Evolutionary conservation across 495 filamentous ascomycete genomes (phyloP).

Genomic region (Coniosporium apollinis): DNA sequence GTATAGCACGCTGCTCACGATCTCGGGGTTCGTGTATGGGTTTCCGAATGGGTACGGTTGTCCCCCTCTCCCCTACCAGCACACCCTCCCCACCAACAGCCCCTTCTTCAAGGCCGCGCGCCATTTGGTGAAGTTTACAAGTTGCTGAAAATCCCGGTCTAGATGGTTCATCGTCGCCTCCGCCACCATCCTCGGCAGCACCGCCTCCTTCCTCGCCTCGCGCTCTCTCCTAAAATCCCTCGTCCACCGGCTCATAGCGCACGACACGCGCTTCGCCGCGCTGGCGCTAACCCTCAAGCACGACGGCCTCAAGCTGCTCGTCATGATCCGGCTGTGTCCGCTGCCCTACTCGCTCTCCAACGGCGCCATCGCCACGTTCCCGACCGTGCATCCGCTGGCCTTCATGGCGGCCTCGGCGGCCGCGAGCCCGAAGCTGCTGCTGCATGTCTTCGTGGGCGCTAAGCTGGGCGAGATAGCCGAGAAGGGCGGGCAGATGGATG

Average conservation of each 20-base stretch:
- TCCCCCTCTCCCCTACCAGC: slow-evolving; percentile 1
- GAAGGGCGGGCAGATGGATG: slow-evolving; percentile 41
- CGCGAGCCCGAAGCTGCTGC: slow-evolving; percentile 63
- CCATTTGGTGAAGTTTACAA: too few species aligned
- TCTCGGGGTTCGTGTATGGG: slow-evolving; percentile 86
- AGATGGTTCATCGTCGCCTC: slow-evolving; percentile 70
- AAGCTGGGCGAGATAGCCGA: slow-evolving; percentile 57
- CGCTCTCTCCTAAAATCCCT: slow-evolving; percentile 60
- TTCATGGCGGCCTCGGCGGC: slow-evolving; percentile 72
- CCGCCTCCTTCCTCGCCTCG: slow-evolving; percentile 60
- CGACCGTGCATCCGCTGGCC: slow-evolving; percentile 56
- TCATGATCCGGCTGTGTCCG: slow-evolving; percentile 87
- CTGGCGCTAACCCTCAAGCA: slow-evolving; percentile 51
- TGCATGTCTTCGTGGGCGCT: slow-evolving; percentile 85
- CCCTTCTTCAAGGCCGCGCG: too few species aligned
- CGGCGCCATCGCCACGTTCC: slow-evolving; percentile 84
- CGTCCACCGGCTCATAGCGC: slow-evolving; percentile 62
- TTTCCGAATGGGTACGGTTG: slow-evolving; percentile 57
- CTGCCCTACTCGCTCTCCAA: slow-evolving; percentile 91
- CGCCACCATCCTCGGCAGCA: slow-evolving; percentile 63
- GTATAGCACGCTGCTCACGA: slow-evolving; percentile 71
- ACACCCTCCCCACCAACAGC: too few species aligned
- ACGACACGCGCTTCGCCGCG: slow-evolving; percentile 62
- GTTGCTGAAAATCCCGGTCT: too few species aligned
- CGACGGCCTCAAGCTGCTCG: slow-evolving; percentile 75